A percentile compares a stretch with the other conserved stretches of the same genome.
These are phyloP conservation scores for Dryas drummondii DNA, from an alignment of 306 rosid genomes.

Conservation along the genomic window DNA sequence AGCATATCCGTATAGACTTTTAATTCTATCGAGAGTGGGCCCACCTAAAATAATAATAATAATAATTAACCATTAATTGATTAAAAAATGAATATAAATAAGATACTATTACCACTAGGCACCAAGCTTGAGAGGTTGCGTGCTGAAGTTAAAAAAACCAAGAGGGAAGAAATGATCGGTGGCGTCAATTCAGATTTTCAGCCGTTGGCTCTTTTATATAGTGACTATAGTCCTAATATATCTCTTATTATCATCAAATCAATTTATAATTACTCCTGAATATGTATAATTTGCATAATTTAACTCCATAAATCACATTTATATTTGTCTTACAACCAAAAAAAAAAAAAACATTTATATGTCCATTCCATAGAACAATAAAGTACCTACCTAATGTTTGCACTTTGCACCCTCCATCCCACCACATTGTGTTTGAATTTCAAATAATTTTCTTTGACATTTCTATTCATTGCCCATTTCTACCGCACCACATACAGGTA, in stretches of 20 bases:
- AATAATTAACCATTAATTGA: neutral
- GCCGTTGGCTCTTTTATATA: neutral
- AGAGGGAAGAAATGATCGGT: neutral
- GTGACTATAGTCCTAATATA: neutral
- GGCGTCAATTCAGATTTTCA: neutral
- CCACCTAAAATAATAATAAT: neutral
- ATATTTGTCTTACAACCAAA: no score
- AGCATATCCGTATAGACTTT: no score
- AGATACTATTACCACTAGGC: neutral
- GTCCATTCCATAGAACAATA: neutral
- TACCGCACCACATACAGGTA: neutral
- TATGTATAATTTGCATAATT: neutral
- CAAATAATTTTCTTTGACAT: neutral
- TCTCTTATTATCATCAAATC: neutral
- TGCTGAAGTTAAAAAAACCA: neutral
- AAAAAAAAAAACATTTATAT: no score
- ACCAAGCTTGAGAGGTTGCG: slow-evolving; percentile 6
- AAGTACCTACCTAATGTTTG: no score
- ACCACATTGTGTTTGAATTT: slow-evolving; percentile 4
- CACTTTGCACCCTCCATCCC: neutral
- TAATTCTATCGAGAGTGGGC: neutral
- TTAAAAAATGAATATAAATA: neutral
- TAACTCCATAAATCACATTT: no score
- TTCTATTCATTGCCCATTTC: neutral
- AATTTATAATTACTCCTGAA: neutral